Evolutionary conservation across 257 asterid genomes (phyloP).

Genomic region (Solanum paucissectum): DNA sequence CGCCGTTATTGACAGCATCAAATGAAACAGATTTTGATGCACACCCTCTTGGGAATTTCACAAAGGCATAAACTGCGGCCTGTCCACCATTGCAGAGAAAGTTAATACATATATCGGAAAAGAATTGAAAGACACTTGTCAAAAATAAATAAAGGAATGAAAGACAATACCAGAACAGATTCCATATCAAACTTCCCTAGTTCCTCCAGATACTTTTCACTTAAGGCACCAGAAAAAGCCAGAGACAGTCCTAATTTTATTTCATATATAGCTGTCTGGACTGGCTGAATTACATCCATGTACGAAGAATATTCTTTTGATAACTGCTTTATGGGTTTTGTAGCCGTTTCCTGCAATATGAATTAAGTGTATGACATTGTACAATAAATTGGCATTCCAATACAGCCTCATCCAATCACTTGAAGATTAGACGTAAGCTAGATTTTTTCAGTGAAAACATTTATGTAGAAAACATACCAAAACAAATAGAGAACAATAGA

Average conservation of each 20-base stretch:
- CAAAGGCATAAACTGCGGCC: constrained; percentile 37
- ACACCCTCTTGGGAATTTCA: constrained; percentile 67
- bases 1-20: constrained; percentile 13
- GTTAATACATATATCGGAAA: not conserved
- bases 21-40: constrained; percentile 31
- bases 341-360: constrained; percentile 43
- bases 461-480: not conserved
- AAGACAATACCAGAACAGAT: constrained; percentile 29
- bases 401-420: not conserved
- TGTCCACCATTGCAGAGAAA: constrained; percentile 15
- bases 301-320: constrained; percentile 58
- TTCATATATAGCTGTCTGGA: constrained; percentile 74
- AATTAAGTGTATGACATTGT: not conserved
- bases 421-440: not conserved
- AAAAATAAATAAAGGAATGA: constrained; percentile 7
- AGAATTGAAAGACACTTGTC: not conserved
- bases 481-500: not conserved
- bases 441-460: not conserved
- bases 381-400: not conserved
- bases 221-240: constrained; percentile 33
- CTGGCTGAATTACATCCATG: constrained; percentile 65
- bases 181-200: constrained; percentile 33
- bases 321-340: constrained; percentile 49
- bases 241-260: constrained; percentile 80
- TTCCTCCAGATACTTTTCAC: constrained; percentile 18